phyloP scores from a whole-genome alignment of 2,329 filamentous ascomycete species.

The Sporothrix phasma region DNA sequence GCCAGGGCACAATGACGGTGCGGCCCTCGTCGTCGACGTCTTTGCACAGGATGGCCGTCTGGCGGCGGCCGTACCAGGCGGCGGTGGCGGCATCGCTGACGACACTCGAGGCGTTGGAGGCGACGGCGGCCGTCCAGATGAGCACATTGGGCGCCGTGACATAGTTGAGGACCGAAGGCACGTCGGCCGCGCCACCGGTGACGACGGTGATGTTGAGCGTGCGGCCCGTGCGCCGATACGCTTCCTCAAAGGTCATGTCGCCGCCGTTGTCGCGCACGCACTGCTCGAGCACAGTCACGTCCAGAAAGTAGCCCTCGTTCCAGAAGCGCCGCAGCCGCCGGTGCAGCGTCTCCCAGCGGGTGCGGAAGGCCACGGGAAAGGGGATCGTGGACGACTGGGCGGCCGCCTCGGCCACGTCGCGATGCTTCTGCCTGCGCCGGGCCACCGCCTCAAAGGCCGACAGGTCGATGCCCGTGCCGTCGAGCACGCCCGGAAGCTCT shows the following conservation, averaged over 20 bases:
- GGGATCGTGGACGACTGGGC: not conserved
- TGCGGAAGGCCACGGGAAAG: not conserved
- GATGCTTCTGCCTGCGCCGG: not conserved
- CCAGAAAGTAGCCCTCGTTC: slow-evolving; percentile 71
- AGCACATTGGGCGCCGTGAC: slow-evolving; percentile 89
- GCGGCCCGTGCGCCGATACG: slow-evolving; percentile 73
- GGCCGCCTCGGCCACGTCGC: not conserved
- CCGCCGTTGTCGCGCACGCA: slow-evolving; percentile 79
- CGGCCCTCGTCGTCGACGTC: slow-evolving; percentile 46
- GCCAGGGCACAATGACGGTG: slow-evolving; percentile 62
- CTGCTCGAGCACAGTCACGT: slow-evolving; percentile 70
- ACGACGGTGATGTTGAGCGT: slow-evolving; percentile 88
- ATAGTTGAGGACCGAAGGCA: slow-evolving; percentile 82
- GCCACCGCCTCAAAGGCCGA: slow-evolving; percentile 55
- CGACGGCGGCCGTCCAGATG: slow-evolving; percentile 70
- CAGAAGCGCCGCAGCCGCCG: slow-evolving; percentile 61
- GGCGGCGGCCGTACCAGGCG: slow-evolving; percentile 54
- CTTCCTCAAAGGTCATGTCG: slow-evolving; percentile 87
- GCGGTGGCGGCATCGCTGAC: slow-evolving; percentile 21
- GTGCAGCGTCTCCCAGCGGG: slow-evolving; percentile 45
- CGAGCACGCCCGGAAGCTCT: slow-evolving; percentile 67
- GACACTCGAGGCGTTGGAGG: slow-evolving; percentile 52
- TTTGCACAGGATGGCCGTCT: slow-evolving; percentile 63
- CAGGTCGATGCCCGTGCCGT: slow-evolving; percentile 71
- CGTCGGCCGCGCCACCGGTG: slow-evolving; percentile 58